phyloP scores from a whole-genome alignment of 2,329 filamentous ascomycete species.

The Aspergillus sp. region DNA sequence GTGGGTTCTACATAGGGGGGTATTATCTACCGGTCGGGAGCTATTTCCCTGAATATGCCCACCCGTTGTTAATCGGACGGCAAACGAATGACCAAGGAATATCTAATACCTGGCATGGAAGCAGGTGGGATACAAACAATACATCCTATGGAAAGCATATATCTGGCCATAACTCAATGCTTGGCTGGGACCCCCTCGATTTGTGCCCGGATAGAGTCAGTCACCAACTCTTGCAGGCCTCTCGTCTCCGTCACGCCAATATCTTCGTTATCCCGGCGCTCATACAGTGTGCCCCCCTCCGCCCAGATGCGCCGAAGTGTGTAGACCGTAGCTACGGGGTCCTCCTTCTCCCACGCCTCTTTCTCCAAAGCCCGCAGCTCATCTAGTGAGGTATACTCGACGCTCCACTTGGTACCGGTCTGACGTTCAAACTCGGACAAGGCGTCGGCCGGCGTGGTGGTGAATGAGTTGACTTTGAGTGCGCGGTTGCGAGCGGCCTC shows the following conservation, averaged over 20 bases:
- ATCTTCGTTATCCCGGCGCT: slow-evolving; percentile 64
- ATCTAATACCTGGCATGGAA: too few relatives aligned
- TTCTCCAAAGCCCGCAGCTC: slow-evolving; percentile 60
- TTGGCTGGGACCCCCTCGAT: not conserved
- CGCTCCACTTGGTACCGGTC: slow-evolving; percentile 59
- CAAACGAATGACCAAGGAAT: too few relatives aligned
- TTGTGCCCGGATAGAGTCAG: slow-evolving; percentile 24
- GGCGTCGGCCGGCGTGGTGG: slow-evolving; percentile 63
- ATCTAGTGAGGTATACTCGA: slow-evolving; percentile 56
- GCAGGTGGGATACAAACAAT: not conserved
- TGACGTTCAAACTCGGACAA: slow-evolving; percentile 69
- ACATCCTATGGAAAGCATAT: not conserved
- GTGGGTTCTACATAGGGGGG: slow-evolving; percentile 55
- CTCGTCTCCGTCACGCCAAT: slow-evolving; percentile 59
- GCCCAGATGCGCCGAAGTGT: slow-evolving; percentile 72
- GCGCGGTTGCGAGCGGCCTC: slow-evolving; percentile 56
- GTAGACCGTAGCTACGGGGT: slow-evolving; percentile 55
- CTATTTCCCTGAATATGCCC: slow-evolving; percentile 38
- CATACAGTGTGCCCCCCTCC: slow-evolving; percentile 70
- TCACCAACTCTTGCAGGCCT: slow-evolving; percentile 53
- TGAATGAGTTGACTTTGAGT: slow-evolving; percentile 71
- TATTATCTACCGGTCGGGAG: slow-evolving; percentile 65
- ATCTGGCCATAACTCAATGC: not conserved
- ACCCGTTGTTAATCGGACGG: too few relatives aligned
- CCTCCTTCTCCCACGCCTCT: slow-evolving; percentile 57